Evolutionary conservation across 2,329 filamentous ascomycete species (phyloP), one percentile per base, ranked within the genome.

Genomic region (Coniochaeta sp.): DNA sequence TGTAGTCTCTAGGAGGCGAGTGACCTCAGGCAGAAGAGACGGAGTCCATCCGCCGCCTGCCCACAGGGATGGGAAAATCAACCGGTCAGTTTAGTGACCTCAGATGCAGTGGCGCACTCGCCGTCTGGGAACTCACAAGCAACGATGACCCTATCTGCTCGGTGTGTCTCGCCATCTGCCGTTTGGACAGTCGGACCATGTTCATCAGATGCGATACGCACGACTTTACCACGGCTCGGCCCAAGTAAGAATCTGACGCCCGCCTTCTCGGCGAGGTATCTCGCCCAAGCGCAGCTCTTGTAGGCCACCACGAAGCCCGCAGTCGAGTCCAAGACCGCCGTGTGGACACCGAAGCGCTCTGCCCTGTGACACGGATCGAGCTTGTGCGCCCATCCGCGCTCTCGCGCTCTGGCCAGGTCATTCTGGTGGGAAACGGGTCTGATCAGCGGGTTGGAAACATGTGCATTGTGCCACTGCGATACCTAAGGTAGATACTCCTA

Each of bases 211-310:
- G 36, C 36, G 14, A 40, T 40, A 12, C 36, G 36, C 36, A 40
- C 36, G 14, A 12, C 36, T 16, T 40, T 40, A 16, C 36, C 36
- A n/a, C 36, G 36, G 17, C 36, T 38, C 0, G 64, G 52, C 3
- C 71, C 75, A 1, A 81, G 70, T 2, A 80, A 61, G 44, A 78
- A 74, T 42, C 72, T 71, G 1, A 77, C 36, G n/a, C n/a, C n/a
- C n/a, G n/a, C n/a, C n/a, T n/a, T n/a, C n/a, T n/a, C n/a, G n/a
- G n/a, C n/a, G n/a, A n/a, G n/a, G n/a, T n/a, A n/a, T n/a, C n/a
- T n/a, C n/a, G n/a, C n/a, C n/a, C n/a, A n/a, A n/a, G n/a, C n/a
- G n/a, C n/a, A n/a, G n/a, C n/a, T n/a, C n/a, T n/a, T n/a, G n/a
- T n/a, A n/a, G n/a, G n/a, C n/a, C n/a, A n/a, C n/a, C n/a, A n/a